A percentile compares a stretch with the other conserved stretches of the same genome.
Evolutionary conservation across 371 early-diverging fungal species (phyloP).

Genomic region (Mucor lusitanicus): DNA sequence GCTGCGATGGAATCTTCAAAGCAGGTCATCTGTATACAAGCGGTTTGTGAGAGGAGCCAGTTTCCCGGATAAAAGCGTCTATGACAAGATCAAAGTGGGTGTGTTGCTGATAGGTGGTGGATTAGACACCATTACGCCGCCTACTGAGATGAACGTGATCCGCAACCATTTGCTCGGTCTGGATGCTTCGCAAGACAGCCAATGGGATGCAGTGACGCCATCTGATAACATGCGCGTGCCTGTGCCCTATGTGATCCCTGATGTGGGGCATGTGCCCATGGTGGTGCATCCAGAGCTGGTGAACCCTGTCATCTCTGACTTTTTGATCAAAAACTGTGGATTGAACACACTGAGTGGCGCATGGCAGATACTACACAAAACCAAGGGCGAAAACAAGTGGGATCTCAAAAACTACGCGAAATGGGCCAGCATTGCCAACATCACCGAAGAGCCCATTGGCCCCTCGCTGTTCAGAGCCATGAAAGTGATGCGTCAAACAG

Average conservation of each 20-base stretch:
- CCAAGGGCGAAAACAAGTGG: constrained; percentile 68
- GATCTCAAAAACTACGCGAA: constrained; percentile 69
- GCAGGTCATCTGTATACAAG: constrained; percentile 59
- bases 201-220: constrained; percentile 17
- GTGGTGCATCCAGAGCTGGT: constrained; percentile 66
- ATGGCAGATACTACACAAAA: constrained; percentile 62
- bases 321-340: constrained; percentile 65
- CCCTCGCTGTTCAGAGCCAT: constrained; percentile 60
- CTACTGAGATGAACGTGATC: constrained; percentile 47
- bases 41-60: constrained; percentile 51
- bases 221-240: constrained; percentile 39
- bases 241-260: constrained; percentile 61
- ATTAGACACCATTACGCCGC: constrained; percentile 55
- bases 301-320: constrained; percentile 66
- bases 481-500: constrained; percentile 71
- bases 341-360: constrained; percentile 60
- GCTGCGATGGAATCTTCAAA: constrained; percentile 64
- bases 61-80: constrained; percentile 48
- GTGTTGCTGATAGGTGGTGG: constrained; percentile 63
- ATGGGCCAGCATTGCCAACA: constrained; percentile 61
- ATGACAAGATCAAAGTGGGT: constrained; percentile 53
- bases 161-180: constrained; percentile 42
- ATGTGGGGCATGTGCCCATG: constrained; percentile 70
- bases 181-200: constrained; percentile 20
- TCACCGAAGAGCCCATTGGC: constrained; percentile 53